Evolutionary conservation across 306 rosid genomes (phyloP).

Genomic region (Vachellia collinsii): DNA sequence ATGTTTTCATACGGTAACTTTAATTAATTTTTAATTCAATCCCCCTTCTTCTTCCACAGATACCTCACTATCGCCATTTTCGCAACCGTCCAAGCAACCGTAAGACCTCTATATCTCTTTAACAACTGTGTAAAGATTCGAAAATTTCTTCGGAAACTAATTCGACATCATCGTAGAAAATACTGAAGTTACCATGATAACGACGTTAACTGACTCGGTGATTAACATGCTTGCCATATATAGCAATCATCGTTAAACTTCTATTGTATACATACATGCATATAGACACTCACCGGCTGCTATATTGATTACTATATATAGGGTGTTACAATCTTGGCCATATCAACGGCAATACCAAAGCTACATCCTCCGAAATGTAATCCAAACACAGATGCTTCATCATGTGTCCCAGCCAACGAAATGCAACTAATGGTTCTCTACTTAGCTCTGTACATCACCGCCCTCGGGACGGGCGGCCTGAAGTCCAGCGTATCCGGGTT

Average conservation of each 20-base stretch:
- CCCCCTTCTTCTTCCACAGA: conserved; percentile 37
- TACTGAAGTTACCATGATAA: too few relatives aligned
- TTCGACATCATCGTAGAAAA: neutral
- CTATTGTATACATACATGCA: too few relatives aligned
- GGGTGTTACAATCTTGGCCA: conserved; percentile 86
- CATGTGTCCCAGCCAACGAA: conserved; percentile 57
- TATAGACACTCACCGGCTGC: neutral
- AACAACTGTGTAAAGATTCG: neutral
- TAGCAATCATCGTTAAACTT: too few relatives aligned
- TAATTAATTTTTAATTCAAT: neutral
- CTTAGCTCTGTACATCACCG: conserved; percentile 65
- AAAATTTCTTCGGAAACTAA: neutral
- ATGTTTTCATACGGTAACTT: conserved; percentile 5
- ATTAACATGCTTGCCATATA: too few relatives aligned
- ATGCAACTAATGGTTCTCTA: conserved; percentile 60
- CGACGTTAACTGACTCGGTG: neutral
- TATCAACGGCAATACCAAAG: conserved; percentile 77
- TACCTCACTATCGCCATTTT: conserved; percentile 88
- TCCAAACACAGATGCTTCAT: neutral
- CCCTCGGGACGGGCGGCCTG: conserved; percentile 84
- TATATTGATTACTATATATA: conserved; percentile 19
- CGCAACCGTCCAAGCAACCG: conserved; percentile 82
- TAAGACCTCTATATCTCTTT: conserved; percentile 34
- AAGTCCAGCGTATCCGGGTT: conserved; percentile 86
- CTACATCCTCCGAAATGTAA: conserved; percentile 78